phyloP scores from a whole-genome alignment of 371 early-diverging fungal species.

The Mucor saturninus region DNA sequence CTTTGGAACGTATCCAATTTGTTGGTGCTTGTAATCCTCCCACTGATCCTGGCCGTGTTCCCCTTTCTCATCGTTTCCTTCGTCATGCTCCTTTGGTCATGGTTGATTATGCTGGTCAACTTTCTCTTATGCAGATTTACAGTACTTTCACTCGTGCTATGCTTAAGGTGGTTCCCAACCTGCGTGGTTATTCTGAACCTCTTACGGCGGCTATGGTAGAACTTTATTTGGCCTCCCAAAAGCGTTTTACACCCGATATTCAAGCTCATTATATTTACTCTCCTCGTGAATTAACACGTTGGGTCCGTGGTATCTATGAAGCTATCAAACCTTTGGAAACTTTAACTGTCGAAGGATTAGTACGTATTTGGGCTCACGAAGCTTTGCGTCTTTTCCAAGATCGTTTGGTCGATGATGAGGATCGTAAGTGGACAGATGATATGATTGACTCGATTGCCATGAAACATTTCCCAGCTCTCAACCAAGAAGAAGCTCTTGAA shows the following conservation, averaged over 20 bases:
- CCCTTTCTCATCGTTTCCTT: slow-evolving; percentile 93
- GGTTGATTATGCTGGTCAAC: slow-evolving; percentile 97
- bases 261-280: slow-evolving; percentile 99
- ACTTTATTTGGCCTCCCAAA: slow-evolving; percentile 89
- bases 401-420: slow-evolving; percentile 90
- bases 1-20: slow-evolving; percentile 95
- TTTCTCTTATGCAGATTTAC: slow-evolving; percentile 95
- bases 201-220: slow-evolving; percentile 98
- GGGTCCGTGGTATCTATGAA: slow-evolving; percentile 97
- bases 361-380: slow-evolving; percentile 98
- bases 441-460: slow-evolving; percentile 84
- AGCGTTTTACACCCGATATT: slow-evolving; percentile 92
- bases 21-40: slow-evolving; percentile 99
- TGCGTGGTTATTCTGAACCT: slow-evolving; percentile 92
- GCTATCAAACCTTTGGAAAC: slow-evolving; percentile 88
- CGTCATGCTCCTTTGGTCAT: slow-evolving; percentile 96
- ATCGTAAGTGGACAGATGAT: slow-evolving; percentile 93
- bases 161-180: slow-evolving; percentile 92
- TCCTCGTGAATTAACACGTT: slow-evolving; percentile 98
- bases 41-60: slow-evolving; percentile 98
- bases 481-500: slow-evolving; percentile 72
- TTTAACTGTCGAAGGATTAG: slow-evolving; percentile 84
- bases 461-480: slow-evolving; percentile 87
- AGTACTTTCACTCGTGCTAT: slow-evolving; percentile 91
- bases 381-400: slow-evolving; percentile 98